These are phyloP conservation scores for Athelia psychrophila DNA, from an alignment of 1,284 basidiomycete species.

Conservation along the genomic window DNA sequence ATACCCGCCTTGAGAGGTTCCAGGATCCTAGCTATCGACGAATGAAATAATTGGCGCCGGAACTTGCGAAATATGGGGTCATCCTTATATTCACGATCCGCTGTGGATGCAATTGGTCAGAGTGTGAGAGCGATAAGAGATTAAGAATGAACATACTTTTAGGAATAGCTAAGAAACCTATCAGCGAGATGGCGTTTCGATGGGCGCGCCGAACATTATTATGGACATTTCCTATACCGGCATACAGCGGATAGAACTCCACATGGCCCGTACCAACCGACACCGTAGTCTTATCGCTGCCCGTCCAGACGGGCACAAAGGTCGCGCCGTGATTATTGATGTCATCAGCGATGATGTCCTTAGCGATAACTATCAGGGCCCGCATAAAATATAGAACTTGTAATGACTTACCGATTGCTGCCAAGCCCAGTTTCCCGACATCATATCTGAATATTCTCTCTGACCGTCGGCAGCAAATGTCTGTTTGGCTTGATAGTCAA, in stretches of 20 bases:
- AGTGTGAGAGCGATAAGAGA: neutral
- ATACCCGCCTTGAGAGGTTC: constrained; percentile 19
- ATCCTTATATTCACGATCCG: neutral
- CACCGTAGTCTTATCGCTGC: constrained; percentile 35
- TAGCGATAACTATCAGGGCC: neutral
- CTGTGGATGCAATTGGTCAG: neutral
- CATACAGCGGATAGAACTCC: constrained; percentile 29
- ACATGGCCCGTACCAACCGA: constrained; percentile 33
- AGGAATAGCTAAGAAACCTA: constrained; percentile 31
- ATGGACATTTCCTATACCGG: constrained; percentile 25
- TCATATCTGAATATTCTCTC: too few species aligned
- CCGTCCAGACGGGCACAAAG: constrained; percentile 31
- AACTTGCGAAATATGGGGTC: neutral
- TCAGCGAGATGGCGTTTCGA: constrained; percentile 18
- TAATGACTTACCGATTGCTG: constrained; percentile 24
- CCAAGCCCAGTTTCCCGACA: constrained; percentile 35
- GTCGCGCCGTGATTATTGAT: constrained; percentile 20
- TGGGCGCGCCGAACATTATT: constrained; percentile 27
- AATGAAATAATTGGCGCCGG: constrained; percentile 23
- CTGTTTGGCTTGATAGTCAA: too few species aligned
- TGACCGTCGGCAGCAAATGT: too few species aligned
- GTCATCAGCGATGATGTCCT: constrained; percentile 23
- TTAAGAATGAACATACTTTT: constrained; percentile 28
- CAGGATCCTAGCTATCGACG: constrained; percentile 20
- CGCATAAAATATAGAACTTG: neutral